Base-by-base conservation (phyloP, 2,329 filamentous ascomycete species). In the Beauveria rudraprayagi region DNA sequence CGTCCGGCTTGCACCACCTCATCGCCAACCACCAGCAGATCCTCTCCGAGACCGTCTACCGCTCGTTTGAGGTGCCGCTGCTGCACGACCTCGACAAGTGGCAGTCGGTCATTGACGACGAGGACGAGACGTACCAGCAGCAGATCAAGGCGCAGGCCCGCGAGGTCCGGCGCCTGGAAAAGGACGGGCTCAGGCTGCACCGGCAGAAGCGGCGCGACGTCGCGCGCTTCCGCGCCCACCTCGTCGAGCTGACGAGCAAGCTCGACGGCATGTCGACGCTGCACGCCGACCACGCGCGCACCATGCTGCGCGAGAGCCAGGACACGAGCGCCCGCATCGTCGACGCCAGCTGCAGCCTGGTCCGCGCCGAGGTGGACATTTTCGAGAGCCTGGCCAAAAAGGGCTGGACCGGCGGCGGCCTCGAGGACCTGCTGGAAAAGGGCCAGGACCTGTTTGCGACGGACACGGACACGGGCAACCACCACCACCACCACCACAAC, bases 21-120 rank as follows among this genome's bases (percentile, higher is more conserved):
- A 77, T 88, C 62, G 85, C 85, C 51, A 89, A 88, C 73, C 86
- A 89, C 75, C 83, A 87, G 70, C 84, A 88, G 69, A 88, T 89
- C 66, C 79, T 89, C 3, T 83, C 80, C 65, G 86, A 89, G 72
- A 88, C 84, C 0, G 83, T 89, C 9, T 88, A 89, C 72, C 79
- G 85, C 60, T 80, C 78, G 62, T 88, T 89, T 70, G 86, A 89
- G 72, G 84, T 88, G 43, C 86, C 86, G 4, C 75, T 89, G 24
- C 77, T 88, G n/a, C 84, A 88, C 73, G 86, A 88, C 72, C 76
- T 88, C 34, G 86, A 89, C 71, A 80, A 80, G 64, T 89, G 85
- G 84, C 79, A 80, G 59, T 77, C 77, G 57, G 80, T 82, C 66
- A 82, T 88, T 62, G 84, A 86, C 62, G 85, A 88, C 66, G 86